Evolutionary conservation across 1,284 basidiomycete genomes (phyloP).

Genomic region (Pseudozyma pruni): DNA sequence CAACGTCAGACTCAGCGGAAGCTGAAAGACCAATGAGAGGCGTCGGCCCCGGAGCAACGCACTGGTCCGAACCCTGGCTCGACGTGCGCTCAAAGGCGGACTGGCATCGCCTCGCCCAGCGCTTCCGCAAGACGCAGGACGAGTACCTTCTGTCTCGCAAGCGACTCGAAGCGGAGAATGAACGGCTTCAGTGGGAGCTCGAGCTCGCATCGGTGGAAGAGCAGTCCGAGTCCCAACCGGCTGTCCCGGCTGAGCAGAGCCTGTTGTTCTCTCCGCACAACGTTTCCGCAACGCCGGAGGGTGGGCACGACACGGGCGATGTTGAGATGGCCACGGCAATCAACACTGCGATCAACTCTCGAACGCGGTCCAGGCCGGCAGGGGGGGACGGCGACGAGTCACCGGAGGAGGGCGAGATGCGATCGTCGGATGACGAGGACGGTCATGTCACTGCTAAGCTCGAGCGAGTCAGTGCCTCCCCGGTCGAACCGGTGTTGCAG

Average conservation of each 20-base stretch:
- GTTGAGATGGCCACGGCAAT: slow-evolving; percentile 22
- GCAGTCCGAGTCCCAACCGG: slow-evolving; percentile 2
- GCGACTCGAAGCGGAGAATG: slow-evolving; percentile 31
- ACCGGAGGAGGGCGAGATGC: slow-evolving; percentile 49
- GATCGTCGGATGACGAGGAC: slow-evolving; percentile 31
- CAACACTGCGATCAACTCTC: slow-evolving; percentile 25
- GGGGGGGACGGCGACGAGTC: slow-evolving; percentile 29
- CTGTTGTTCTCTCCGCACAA: slow-evolving; percentile 34
- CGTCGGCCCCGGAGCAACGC: slow-evolving; percentile 44
- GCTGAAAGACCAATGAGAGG: slow-evolving; percentile 26
- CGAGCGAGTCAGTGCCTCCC: neutral
- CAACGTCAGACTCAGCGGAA: neutral
- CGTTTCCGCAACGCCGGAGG: neutral
- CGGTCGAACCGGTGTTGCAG: too few relatives aligned
- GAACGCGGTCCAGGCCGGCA: neutral
- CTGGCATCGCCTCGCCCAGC: slow-evolving; percentile 44
- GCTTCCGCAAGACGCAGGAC: slow-evolving; percentile 41
- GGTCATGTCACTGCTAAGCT: neutral
- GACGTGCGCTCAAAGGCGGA: slow-evolving; percentile 39
- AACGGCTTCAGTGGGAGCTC: slow-evolving; percentile 29
- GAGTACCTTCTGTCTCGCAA: slow-evolving; percentile 26
- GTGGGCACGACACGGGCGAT: slow-evolving; percentile 6
- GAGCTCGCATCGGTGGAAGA: slow-evolving; percentile 28
- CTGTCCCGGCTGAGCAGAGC: slow-evolving; percentile 10
- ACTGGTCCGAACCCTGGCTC: slow-evolving; percentile 50